Conservation (phyloP, 2,329 filamentous ascomycete species). For the Fusarium falciforme region DNA sequence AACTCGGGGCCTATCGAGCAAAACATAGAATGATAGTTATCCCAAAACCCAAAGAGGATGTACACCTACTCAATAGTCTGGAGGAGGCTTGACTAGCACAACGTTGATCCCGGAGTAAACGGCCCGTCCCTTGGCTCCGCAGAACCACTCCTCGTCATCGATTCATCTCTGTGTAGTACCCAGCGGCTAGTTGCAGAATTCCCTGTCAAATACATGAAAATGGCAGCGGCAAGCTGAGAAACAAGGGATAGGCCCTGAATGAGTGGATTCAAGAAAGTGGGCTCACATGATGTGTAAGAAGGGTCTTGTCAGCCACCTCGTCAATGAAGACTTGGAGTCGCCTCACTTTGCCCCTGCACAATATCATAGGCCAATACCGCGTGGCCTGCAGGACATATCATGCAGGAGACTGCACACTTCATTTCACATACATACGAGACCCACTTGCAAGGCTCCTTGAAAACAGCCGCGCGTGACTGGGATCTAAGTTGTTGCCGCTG, state of each 20-base stretch:
- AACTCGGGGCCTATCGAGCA: background rate
- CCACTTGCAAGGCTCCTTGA: background rate
- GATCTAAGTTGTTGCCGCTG: background rate
- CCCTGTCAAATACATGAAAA: background rate
- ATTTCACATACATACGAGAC: background rate
- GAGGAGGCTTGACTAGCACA: background rate
- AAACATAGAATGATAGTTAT: background rate
- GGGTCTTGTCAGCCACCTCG: slow-evolving; percentile 22
- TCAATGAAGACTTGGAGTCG: slow-evolving; percentile 9
- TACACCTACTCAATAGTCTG: background rate
- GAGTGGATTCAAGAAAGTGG: background rate
- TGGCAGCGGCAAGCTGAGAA: background rate
- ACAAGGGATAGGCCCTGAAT: background rate
- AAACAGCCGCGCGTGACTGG: slow-evolving; percentile 13
- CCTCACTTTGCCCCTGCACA: background rate
- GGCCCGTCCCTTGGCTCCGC: background rate
- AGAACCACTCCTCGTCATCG: background rate
- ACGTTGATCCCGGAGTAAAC: background rate
- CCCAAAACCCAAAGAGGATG: background rate
- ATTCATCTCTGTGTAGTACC: background rate
- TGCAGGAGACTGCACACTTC: background rate
- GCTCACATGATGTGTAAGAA: background rate
- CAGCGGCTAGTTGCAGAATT: background rate
- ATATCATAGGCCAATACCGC: background rate
- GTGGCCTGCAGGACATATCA: background rate